Base-by-base conservation (phyloP, 2,329 filamentous ascomycete genomes). In the Aspergillus ochraceoroseus region DNA sequence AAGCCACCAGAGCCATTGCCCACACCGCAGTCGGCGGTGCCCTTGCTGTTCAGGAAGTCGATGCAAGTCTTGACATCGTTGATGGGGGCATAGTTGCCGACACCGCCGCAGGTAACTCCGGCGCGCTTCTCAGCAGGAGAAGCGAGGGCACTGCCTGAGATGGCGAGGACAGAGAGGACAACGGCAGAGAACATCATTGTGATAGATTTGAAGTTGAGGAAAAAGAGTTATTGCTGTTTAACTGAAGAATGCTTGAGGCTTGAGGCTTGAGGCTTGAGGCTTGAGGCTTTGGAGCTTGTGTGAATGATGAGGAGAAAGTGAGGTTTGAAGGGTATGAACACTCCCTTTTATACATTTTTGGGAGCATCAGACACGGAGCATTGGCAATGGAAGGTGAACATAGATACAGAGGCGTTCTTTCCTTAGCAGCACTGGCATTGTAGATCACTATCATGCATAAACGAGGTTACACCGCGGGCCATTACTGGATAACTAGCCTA, bases 11-110 rank as follows among this genome's bases (percentile, higher is more conserved):
- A 15, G 18, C 34, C 18, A 9, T n/a, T 7, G 11, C 34, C 34
- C 2, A 37, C 34, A 7, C 8, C 17, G 34, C 34, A 37, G n/a
- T 23, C 7, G 1, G 9, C 15, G 5, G 26, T 37, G 5, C 34
- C 34, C 15, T 22, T 30, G 26, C 12, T 5, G 15, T 29, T 29
- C 5, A 37, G 34, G 26, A 20, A 37, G 25, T 37, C 26, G 34
- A 37, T 37, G 34, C 34, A 37, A 18, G 8, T 20, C 34, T 29
- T 14, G 25, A 37, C 17, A 7, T 37, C 26, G 34, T n/a, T n/a
- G 26, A 37, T 22, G 17, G 25, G 25, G 5, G 34, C 34, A 27
- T 37, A 37, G 8, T 13, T 3, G 20, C 22, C 23, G 8, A 35
- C 20, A 25, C 20, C 32, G 9, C 25, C 34, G 23, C 34, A 37